Conservation (phyloP, 2,329 filamentous ascomycete genomes). For the Colletotrichum caudatum region DNA sequence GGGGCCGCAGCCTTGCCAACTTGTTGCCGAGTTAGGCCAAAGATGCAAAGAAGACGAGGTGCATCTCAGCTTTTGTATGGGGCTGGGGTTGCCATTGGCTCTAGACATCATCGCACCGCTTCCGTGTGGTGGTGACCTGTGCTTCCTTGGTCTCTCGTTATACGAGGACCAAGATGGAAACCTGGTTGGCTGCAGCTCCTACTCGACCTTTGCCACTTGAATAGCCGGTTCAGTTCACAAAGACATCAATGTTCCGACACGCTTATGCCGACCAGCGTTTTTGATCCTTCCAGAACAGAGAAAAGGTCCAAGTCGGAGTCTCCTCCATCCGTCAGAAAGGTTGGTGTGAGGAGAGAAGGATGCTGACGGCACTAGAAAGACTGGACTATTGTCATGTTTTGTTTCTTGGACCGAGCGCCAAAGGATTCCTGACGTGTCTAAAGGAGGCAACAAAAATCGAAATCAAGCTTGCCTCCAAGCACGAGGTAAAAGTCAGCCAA, state of each 20-base stretch:
- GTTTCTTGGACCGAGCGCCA: constrained; percentile 4
- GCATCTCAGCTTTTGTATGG: constrained; percentile 33
- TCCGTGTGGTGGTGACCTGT: constrained; percentile 32
- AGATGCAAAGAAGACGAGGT: constrained; percentile 39
- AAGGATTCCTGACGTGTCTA: neutral
- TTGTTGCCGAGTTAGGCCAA: constrained; percentile 32
- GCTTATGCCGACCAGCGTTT: neutral
- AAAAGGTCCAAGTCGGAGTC: constrained; percentile 9
- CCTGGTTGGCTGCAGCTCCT: constrained; percentile 9
- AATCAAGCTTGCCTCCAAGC: constrained; percentile 3
- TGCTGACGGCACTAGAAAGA: constrained; percentile 29
- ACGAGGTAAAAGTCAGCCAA: constrained; percentile 5
- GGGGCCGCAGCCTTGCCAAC: constrained; percentile 39
- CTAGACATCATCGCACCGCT: constrained; percentile 26
- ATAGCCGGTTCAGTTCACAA: constrained; percentile 10
- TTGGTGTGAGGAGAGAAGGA: constrained; percentile 23
- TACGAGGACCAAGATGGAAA: constrained; percentile 24
- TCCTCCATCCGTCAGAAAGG: neutral
- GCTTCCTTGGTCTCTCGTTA: constrained; percentile 14
- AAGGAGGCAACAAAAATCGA: neutral
- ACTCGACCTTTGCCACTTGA: constrained; percentile 9
- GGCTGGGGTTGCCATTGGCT: constrained; percentile 25
- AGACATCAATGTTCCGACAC: constrained; percentile 16
- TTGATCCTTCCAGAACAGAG: neutral
- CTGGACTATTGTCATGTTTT: neutral